A percentile compares a stretch with the other conserved stretches of the same genome.
These are phyloP conservation scores for Boletus rex-veris DNA, from an alignment of 768 basidiomycete genomes.

Conservation along the genomic window DNA sequence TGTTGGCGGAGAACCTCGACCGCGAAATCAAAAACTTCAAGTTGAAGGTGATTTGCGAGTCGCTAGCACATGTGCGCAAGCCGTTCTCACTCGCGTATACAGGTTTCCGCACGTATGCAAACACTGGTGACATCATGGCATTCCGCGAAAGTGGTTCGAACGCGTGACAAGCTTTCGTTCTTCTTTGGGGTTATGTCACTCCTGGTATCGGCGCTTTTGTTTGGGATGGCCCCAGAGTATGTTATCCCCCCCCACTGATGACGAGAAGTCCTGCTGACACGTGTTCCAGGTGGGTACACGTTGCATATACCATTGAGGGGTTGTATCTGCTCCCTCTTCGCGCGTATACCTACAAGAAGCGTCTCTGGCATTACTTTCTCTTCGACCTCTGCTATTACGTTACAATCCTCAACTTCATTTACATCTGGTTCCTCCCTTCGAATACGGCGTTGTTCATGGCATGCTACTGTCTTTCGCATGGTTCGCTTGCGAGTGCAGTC, in stretches of 20 bases:
- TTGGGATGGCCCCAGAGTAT: slow-evolving; percentile 84
- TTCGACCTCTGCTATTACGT: slow-evolving; percentile 93
- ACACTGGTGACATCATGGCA: slow-evolving; percentile 84
- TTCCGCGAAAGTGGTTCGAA: slow-evolving; percentile 81
- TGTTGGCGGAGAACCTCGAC: slow-evolving; percentile 74
- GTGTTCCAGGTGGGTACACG: slow-evolving; percentile 72
- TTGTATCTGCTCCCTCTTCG: slow-evolving; percentile 81
- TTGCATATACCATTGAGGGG: slow-evolving; percentile 78
- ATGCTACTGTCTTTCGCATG: slow-evolving; percentile 90
- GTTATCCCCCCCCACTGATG: slow-evolving; percentile 18
- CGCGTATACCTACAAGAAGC: slow-evolving; percentile 84
- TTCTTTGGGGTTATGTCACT: slow-evolving; percentile 92
- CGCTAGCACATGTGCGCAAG: neutral
- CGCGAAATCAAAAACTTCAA: slow-evolving; percentile 84
- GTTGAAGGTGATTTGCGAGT: slow-evolving; percentile 57
- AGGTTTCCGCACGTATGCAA: slow-evolving; percentile 82
- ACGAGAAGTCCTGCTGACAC: slow-evolving; percentile 7
- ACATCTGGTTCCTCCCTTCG: slow-evolving; percentile 84
- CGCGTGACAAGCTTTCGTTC: slow-evolving; percentile 84
- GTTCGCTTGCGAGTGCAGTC: slow-evolving; percentile 87
- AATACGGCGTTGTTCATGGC: slow-evolving; percentile 81
- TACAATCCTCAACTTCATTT: slow-evolving; percentile 87
- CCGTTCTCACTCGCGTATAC: slow-evolving; percentile 9
- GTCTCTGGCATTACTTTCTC: slow-evolving; percentile 91
- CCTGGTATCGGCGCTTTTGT: slow-evolving; percentile 77